These are phyloP conservation scores for Leucoagaricus sp. DNA, from an alignment of 1,284 basidiomycete species.

Conservation along the genomic window DNA sequence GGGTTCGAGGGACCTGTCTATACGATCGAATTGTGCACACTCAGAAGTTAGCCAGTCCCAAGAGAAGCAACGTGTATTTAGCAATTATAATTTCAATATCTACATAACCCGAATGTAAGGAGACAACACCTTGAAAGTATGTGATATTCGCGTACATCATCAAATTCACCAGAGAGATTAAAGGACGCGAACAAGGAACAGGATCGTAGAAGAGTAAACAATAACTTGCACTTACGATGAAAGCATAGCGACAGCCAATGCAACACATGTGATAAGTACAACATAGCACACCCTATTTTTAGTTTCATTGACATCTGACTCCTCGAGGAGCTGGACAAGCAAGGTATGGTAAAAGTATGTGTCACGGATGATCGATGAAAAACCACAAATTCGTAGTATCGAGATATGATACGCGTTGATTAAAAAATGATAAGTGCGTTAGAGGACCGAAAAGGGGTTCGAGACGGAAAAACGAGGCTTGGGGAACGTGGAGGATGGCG, in stretches of 20 bases:
- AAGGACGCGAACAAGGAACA: neutral
- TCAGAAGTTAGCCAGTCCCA: too few species aligned
- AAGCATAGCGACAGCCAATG: neutral
- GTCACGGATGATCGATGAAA: neutral
- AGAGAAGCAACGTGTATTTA: too few species aligned
- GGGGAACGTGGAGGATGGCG: neutral
- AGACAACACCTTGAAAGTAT: neutral
- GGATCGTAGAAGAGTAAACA: neutral
- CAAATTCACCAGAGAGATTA: neutral
- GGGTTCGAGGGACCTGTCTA: too few species aligned
- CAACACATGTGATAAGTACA: neutral
- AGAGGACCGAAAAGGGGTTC: neutral
- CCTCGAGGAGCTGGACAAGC: neutral
- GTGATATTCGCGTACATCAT: neutral
- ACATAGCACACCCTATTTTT: neutral
- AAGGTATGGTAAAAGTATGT: neutral
- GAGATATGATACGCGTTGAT: neutral
- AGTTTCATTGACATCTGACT: neutral
- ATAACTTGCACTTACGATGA: neutral
- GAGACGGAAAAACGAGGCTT: neutral
- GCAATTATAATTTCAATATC: too few species aligned
- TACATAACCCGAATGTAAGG: too few species aligned
- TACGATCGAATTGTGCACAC: too few species aligned
- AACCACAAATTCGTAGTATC: neutral
- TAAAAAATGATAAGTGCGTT: slow-evolving; percentile 11